Conservation (phyloP, 2,329 filamentous ascomycete species). For the Tolypocladium cylindrosporum region DNA sequence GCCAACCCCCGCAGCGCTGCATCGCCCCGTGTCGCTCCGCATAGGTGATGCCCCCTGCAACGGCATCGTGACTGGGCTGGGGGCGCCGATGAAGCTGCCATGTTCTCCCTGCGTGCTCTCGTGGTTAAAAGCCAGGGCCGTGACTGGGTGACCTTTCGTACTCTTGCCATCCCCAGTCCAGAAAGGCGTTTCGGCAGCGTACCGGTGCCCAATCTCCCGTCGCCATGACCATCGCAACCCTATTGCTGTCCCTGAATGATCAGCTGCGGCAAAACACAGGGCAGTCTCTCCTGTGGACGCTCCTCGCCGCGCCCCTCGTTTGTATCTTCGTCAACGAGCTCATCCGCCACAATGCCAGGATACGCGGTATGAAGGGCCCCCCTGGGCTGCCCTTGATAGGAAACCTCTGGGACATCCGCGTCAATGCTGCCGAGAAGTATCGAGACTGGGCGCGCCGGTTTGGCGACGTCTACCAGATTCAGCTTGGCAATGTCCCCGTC, state of each 20-base stretch:
- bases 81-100: not conserved
- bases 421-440: slow-evolving; percentile 47
- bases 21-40: not conserved
- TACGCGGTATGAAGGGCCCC: slow-evolving; percentile 37
- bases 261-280: slow-evolving; percentile 11
- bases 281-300: slow-evolving; percentile 10
- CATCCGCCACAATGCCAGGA: slow-evolving; percentile 31
- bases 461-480: slow-evolving; percentile 43
- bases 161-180: not conserved
- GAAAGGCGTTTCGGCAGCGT: not conserved
- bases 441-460: slow-evolving; percentile 40
- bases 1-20: not conserved
- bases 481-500: slow-evolving; percentile 45
- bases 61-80: not conserved
- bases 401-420: slow-evolving; percentile 43
- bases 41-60: not conserved
- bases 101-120: not conserved
- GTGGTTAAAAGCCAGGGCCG: not conserved
- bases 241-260: slow-evolving; percentile 10
- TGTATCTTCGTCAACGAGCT: slow-evolving; percentile 40
- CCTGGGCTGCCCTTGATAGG: slow-evolving; percentile 42
- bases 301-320: slow-evolving; percentile 23
- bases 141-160: not conserved
- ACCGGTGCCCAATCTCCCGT: not conserved
- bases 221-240: slow-evolving; percentile 16